Evolutionary conservation across 768 basidiomycete species (phyloP), one percentile per base, ranked within the genome.

Genomic region (Saitozyma podzolica): DNA sequence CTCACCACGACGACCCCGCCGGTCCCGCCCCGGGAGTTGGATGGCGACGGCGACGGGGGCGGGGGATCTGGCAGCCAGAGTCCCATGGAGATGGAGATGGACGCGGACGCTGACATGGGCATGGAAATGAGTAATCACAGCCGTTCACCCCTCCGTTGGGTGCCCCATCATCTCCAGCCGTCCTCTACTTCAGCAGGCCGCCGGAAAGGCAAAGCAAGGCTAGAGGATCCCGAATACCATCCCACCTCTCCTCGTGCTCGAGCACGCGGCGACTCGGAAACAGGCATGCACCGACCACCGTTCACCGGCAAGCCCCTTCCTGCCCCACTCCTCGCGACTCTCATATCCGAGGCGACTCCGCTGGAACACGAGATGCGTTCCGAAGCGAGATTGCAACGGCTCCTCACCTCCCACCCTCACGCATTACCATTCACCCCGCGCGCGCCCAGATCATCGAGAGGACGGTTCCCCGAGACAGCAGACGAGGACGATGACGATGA

Each of bases 401-500:
- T 72, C 19, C 47, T 76, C 0, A 54, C 64, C 8, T 76, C 75
- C 0, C 75, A 76, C 58, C 70, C 72, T 9, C 54, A 53, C 14
- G 67, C 69, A 14, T 50, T 74, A 14, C 75, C 75, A 8, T 55
- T 76, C 17, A 76, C 75, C 10, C 75, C 75, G 10, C 59, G 70
- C 29, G 64, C 64, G 13, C 62, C 75, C 6, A 58, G 69, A 37
- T 55, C 57, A 11, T 63, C 64, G 7, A 48, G 75, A 16, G 75
- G 75, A 20, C 54, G 75, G 9, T 76, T 74, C 42, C 75, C 75
- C 14, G 75, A 76, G 48, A 71, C 63, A 58, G 72, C 69, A 14
- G 73, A 65, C 0, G 72, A 66, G 2, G 75, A 76, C 20, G 75
- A 76, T 47, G 75, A 76, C 29, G 72, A 76, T 41, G 74, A 76